Evolutionary conservation across 2,329 filamentous ascomycete genomes (phyloP).

Genomic region (Fusarium robinianum): DNA sequence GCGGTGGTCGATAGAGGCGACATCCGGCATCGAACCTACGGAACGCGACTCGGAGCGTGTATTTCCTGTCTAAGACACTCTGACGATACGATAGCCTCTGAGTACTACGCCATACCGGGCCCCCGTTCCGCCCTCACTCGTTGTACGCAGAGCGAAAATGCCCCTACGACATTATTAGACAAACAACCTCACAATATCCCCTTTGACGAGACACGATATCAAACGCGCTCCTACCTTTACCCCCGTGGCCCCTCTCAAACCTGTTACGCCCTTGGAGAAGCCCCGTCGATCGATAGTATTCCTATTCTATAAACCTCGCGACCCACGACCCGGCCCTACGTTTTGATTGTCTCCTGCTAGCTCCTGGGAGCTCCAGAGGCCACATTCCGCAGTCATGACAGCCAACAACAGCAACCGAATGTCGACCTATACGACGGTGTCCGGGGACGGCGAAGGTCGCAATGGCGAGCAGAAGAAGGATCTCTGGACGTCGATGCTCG

Average conservation of each 20-base stretch:
- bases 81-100: conserved; percentile 12
- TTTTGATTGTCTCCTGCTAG: conserved; percentile 13
- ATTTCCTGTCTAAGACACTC: conserved; percentile 12
- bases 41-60: conserved; percentile 8
- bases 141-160: conserved; percentile 35
- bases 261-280: conserved; percentile 1
- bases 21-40: conserved; percentile 6
- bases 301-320: conserved; percentile 19
- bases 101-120: conserved; percentile 1
- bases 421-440: conserved; percentile 63
- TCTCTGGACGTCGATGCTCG: conserved; percentile 93
- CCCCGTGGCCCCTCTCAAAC: conserved; percentile 9
- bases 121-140: conserved; percentile 6
- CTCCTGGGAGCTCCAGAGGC: conserved; percentile 25
- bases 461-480: conserved; percentile 79
- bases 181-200: conserved; percentile 20
- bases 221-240: conserved; percentile 25
- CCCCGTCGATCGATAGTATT: background rate
- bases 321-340: conserved; percentile 7
- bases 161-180: conserved; percentile 33
- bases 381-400: conserved; percentile 49
- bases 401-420: conserved; percentile 58
- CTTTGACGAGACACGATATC: conserved; percentile 29
- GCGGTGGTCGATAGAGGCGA: conserved; percentile 29
- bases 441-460: conserved; percentile 58